These are phyloP conservation scores for Salix viminalis DNA, from an alignment of 345 rosid species.

Conservation along the genomic window DNA sequence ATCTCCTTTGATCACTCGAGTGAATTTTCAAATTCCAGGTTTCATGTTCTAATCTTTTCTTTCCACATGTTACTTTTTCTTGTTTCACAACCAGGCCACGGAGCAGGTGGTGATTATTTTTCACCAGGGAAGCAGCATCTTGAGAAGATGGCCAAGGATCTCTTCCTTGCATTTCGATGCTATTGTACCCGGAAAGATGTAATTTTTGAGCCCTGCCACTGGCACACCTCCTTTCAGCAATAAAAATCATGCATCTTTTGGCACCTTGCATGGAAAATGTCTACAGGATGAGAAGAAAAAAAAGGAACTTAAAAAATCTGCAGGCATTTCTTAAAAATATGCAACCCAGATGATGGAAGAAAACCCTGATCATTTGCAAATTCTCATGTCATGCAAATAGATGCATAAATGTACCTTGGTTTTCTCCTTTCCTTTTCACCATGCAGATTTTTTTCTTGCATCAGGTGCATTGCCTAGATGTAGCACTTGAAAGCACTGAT, in stretches of 20 bases:
- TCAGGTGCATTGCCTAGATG: slow-evolving; percentile 63
- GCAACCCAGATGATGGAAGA: background rate
- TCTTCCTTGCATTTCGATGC: slow-evolving; percentile 79
- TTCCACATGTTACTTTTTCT: background rate
- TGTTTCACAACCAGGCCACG: slow-evolving; percentile 18
- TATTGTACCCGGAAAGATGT: slow-evolving; percentile 88
- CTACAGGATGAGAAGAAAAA: no score
- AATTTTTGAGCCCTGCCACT: background rate
- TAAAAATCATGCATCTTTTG: background rate
- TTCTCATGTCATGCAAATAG: background rate
- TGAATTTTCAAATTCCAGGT: no score
- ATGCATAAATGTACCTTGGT: background rate
- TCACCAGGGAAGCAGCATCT: slow-evolving; percentile 29
- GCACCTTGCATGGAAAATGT: no score
- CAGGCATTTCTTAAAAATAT: background rate
- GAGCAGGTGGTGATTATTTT: slow-evolving; percentile 8
- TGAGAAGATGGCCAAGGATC: slow-evolving; percentile 49
- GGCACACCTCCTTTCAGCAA: background rate
- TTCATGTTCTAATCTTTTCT: no score
- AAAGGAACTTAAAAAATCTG: background rate
- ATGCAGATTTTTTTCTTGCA: background rate
- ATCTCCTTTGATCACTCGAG: background rate
- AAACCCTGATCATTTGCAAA: background rate
- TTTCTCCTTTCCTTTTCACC: background rate
- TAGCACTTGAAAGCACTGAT: slow-evolving; percentile 58